These are phyloP conservation scores for Suillus placidus DNA, from an alignment of 768 basidiomycete genomes.

Conservation along the genomic window DNA sequence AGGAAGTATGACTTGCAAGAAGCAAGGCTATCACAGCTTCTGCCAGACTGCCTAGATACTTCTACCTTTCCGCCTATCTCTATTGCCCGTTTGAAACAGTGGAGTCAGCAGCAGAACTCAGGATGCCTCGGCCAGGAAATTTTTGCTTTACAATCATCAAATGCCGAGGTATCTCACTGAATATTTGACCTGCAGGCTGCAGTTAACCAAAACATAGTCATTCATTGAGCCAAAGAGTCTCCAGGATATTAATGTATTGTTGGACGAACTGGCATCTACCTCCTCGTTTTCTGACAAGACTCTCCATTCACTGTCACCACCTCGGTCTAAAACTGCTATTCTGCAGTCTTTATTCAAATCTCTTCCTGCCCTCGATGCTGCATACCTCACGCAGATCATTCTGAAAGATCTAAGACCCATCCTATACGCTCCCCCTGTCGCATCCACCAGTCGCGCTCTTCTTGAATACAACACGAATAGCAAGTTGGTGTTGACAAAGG, in stretches of 20 bases:
- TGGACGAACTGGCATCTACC: slow-evolving; percentile 74
- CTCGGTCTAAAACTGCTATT: slow-evolving; percentile 38
- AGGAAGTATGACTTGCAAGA: slow-evolving; percentile 80
- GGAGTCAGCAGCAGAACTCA: slow-evolving; percentile 45
- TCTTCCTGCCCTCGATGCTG: slow-evolving; percentile 63
- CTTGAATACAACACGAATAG: slow-evolving; percentile 59
- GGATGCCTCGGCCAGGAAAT: slow-evolving; percentile 80
- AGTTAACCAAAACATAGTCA: slow-evolving; percentile 14
- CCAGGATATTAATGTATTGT: slow-evolving; percentile 59
- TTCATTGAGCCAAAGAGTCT: slow-evolving; percentile 37
- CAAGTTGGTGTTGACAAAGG: slow-evolving; percentile 54
- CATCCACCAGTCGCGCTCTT: slow-evolving; percentile 51
- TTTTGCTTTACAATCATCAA: slow-evolving; percentile 32
- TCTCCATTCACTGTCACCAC: slow-evolving; percentile 41
- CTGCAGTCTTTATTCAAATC: slow-evolving; percentile 61
- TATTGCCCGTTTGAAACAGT: slow-evolving; percentile 34
- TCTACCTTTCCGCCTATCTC: slow-evolving; percentile 30
- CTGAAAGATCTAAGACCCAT: slow-evolving; percentile 84
- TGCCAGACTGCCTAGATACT: slow-evolving; percentile 54
- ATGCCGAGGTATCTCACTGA: slow-evolving; percentile 33
- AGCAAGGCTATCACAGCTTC: slow-evolving; percentile 50
- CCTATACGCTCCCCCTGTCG: slow-evolving; percentile 62
- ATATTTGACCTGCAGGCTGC: not conserved
- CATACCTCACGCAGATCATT: slow-evolving; percentile 83
- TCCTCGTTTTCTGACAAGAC: slow-evolving; percentile 60